phyloP scores from a whole-genome alignment of 2,329 filamentous ascomycete species.

The Claviceps sp. region DNA sequence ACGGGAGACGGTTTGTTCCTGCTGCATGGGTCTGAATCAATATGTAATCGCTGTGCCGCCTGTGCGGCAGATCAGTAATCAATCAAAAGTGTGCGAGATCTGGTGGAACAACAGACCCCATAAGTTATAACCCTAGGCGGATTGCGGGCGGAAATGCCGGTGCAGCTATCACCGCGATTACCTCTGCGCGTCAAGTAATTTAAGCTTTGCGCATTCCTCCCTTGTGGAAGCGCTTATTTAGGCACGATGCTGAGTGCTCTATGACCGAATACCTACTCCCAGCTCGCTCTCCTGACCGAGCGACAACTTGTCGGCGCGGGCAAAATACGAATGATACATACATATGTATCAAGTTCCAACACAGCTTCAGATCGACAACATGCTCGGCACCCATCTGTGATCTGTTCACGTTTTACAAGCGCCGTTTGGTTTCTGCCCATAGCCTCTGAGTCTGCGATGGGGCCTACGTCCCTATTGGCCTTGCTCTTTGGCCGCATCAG shows the following conservation, averaged over 20 bases:
- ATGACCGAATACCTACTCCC: background rate
- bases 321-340: background rate
- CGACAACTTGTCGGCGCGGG: background rate
- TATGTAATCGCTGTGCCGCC: background rate
- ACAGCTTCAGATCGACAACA: background rate
- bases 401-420: background rate
- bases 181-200: background rate
- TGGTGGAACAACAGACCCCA: slow-evolving; percentile 3
- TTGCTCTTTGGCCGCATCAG: background rate
- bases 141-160: background rate
- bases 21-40: slow-evolving; percentile 2
- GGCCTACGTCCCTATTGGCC: background rate
- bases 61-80: too few relatives aligned
- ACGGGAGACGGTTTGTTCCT: slow-evolving; percentile 1
- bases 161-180: background rate
- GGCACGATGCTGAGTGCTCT: background rate
- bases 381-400: background rate
- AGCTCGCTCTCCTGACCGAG: background rate
- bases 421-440: background rate
- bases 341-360: background rate
- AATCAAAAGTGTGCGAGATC: slow-evolving; percentile 1
- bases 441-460: background rate
- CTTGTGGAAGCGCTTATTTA: too few relatives aligned
- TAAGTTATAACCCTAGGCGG: background rate
- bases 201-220: background rate